Base-by-base conservation (phyloP, 2,329 filamentous ascomycete species). In the Elsinoe perseae region DNA sequence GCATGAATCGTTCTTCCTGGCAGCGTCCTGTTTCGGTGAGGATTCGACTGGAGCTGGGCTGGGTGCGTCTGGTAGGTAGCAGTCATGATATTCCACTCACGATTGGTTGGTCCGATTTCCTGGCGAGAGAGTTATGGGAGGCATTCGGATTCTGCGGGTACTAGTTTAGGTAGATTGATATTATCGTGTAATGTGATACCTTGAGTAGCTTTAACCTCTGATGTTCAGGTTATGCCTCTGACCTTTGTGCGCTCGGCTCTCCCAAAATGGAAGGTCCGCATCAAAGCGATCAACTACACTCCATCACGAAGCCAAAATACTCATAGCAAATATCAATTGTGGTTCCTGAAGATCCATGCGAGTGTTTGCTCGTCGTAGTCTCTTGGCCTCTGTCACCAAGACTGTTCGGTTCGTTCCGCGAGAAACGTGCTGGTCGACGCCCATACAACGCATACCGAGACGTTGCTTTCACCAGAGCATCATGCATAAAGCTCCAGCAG, bases 401-500 rank as follows among this genome's bases (percentile, higher is more conserved):
- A 20, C 44, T 16, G 4, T 32, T 50, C 44, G 44, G 25, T 50
- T 16, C 44, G 14, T 27, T 25, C 40, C 40, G 21, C 18, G 18
- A 12, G 9, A 18, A 12, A 25, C 20, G 20, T 44, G 40, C 40
- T 18, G 21, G 40, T 23, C 16, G 6, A 14, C 20, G 18, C 23
- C 40, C 6, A 8, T 25, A 27, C 25, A 8, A 18, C 23, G 18
- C 10, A 18, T 50, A 32, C 25, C 44, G 32, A 52, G 30, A 52
- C 3, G 20, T 20, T 25, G 20, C 16, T 42, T 28, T 23, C 52
- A 54, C 36, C 52, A 34, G 21, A 6, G 4, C 20, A 53, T 21
- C 18, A 62, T 62, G 60, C 60, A 62, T 48, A 56, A 56, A 40
- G 56, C 60, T 21, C 59, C 60, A 14, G 60, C 60, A 21, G 60